Percentiles rank a stretch among this genome's conserved stretches.
phyloP scores from a whole-genome alignment of 805 yeast genomes.

The Lipomyces anomalus region DNA sequence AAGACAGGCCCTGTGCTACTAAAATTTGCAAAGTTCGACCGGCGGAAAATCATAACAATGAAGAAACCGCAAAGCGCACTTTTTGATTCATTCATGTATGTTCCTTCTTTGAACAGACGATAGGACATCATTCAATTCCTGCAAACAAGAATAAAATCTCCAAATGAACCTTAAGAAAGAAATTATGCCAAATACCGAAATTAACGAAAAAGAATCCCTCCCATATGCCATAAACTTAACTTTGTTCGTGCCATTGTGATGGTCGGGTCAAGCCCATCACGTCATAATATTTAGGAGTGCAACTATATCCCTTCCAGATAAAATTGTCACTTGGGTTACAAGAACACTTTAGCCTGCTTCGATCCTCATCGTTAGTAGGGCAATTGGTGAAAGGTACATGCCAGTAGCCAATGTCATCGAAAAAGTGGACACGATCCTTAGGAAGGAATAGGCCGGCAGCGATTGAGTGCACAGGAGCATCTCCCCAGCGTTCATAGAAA shows the following conservation, averaged over 20 bases:
- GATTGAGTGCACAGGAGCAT: conserved; percentile 66
- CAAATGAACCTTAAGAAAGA: too few relatives aligned
- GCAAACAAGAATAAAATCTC: too few relatives aligned
- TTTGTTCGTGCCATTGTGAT: conserved; percentile 22
- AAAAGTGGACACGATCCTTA: conserved; percentile 49
- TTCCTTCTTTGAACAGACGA: too few relatives aligned
- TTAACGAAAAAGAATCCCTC: too few relatives aligned
- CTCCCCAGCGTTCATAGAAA: conserved; percentile 76
- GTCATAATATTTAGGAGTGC: conserved; percentile 35
- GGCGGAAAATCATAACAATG: too few relatives aligned
- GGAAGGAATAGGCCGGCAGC: conserved; percentile 54
- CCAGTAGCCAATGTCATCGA: conserved; percentile 55
- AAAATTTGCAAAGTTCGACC: too few relatives aligned
- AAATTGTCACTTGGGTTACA: conserved; percentile 39
- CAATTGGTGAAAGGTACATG: conserved; percentile 57
- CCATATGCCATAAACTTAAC: too few relatives aligned
- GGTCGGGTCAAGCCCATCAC: conserved; percentile 26
- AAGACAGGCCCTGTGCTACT: too few relatives aligned
- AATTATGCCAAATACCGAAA: too few relatives aligned
- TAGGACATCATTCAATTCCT: too few relatives aligned
- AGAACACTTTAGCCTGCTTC: conserved; percentile 57
- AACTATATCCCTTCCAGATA: conserved; percentile 38
- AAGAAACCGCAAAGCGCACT: too few relatives aligned
- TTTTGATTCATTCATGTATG: too few relatives aligned
- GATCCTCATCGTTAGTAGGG: conserved; percentile 45